These are phyloP conservation scores for Suillus alpinus DNA, from an alignment of 768 basidiomycete genomes.

Conservation along the genomic window DNA sequence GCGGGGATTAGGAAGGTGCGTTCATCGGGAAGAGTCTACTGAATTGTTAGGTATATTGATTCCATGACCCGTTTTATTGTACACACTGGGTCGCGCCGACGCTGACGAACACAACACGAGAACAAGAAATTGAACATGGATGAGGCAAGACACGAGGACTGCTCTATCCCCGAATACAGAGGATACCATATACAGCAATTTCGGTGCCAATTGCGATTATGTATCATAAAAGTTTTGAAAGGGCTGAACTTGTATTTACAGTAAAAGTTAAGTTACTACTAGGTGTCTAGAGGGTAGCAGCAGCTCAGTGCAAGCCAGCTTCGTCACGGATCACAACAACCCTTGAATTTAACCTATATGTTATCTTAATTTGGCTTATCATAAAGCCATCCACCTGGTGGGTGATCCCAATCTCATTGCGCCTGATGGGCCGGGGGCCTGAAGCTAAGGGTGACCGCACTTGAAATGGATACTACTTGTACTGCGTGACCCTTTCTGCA, in stretches of 20 bases:
- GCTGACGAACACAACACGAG: conserved; percentile 28
- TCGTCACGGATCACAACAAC: background rate
- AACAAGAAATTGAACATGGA: conserved; percentile 28
- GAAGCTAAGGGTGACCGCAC: background rate
- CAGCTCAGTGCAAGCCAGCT: too few relatives aligned
- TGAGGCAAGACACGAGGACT: conserved; percentile 1
- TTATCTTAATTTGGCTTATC: background rate
- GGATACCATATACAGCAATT: conserved; percentile 12
- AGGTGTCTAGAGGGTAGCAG: too few relatives aligned
- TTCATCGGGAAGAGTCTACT: conserved; percentile 16
- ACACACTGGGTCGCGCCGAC: conserved; percentile 19
- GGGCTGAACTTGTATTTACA: background rate
- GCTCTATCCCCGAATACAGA: background rate
- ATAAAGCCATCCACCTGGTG: background rate
- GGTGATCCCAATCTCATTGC: too few relatives aligned
- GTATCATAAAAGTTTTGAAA: too few relatives aligned
- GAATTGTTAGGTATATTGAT: background rate
- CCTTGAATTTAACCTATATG: background rate
- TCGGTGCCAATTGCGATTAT: background rate
- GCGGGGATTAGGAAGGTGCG: conserved; percentile 29
- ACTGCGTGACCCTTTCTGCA: too few relatives aligned
- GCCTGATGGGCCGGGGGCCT: background rate
- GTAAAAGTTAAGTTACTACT: too few relatives aligned
- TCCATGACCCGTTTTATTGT: background rate
- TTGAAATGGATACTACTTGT: too few relatives aligned